Evolutionary conservation across 2,329 filamentous ascomycete genomes (phyloP).

Genomic region (Sporothrix schenckii): DNA sequence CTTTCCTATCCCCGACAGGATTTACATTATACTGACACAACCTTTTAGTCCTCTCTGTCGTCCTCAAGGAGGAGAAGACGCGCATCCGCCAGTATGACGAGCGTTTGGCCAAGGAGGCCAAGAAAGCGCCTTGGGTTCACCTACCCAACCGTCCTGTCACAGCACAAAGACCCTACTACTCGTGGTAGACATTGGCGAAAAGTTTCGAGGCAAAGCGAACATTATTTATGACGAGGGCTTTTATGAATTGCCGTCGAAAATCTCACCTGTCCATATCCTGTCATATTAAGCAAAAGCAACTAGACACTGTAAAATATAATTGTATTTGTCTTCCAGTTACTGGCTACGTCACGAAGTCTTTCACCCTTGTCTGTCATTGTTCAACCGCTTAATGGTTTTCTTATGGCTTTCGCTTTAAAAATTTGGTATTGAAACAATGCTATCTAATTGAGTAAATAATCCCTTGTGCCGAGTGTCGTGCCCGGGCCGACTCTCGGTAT

Average conservation of each 20-base stretch:
- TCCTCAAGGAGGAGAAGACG: constrained; percentile 93
- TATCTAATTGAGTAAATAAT: constrained; percentile 15
- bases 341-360: neutral
- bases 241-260: neutral
- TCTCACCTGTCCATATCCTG: constrained; percentile 22
- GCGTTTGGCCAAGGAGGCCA: constrained; percentile 71
- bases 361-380: neutral
- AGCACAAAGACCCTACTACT: constrained; percentile 85
- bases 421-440: constrained; percentile 20
- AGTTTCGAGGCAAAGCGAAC: neutral
- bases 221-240: neutral
- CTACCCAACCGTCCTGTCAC: constrained; percentile 83
- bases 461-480: neutral
- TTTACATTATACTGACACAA: constrained; percentile 35
- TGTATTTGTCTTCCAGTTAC: neutral
- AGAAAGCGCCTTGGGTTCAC: constrained; percentile 81
- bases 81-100: constrained; percentile 79
- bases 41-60: constrained; percentile 68
- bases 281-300: constrained; percentile 30
- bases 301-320: constrained; percentile 26
- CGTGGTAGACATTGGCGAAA: constrained; percentile 67
- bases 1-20: neutral
- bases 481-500: neutral
- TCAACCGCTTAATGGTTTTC: neutral
- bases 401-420: neutral